These are phyloP conservation scores for Rhodotorula toruloides DNA, from an alignment of 768 basidiomycete genomes.

Conservation along the genomic window DNA sequence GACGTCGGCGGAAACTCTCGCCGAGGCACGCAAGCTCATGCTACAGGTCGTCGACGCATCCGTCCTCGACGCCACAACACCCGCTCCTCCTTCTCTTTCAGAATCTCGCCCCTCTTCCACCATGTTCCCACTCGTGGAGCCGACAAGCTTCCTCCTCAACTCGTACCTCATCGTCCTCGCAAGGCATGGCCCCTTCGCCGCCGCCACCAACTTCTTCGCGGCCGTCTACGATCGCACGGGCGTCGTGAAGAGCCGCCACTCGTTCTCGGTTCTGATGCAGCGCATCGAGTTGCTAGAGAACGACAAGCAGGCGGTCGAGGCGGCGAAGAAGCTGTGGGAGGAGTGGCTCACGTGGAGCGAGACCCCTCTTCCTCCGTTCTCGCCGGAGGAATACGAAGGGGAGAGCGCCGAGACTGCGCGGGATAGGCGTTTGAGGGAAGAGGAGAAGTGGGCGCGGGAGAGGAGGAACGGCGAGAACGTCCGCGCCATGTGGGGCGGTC, in stretches of 20 bases:
- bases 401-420: background rate
- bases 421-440: background rate
- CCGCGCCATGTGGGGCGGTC: constrained; percentile 29
- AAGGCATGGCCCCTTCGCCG: constrained; percentile 55
- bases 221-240: constrained; percentile 52
- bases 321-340: constrained; percentile 62
- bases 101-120: background rate
- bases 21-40: constrained; percentile 34
- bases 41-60: constrained; percentile 13
- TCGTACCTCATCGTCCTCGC: constrained; percentile 77
- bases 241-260: constrained; percentile 54
- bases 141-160: constrained; percentile 64
- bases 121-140: constrained; percentile 50
- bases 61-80: background rate
- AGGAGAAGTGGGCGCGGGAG: constrained; percentile 8
- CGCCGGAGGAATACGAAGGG: background rate
- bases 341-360: constrained; percentile 53
- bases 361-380: background rate
- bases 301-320: constrained; percentile 54
- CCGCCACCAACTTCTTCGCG: constrained; percentile 54
- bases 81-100: background rate
- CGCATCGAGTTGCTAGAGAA: constrained; percentile 54
- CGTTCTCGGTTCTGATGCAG: constrained; percentile 65
- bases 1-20: constrained; percentile 21
- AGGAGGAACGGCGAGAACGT: constrained; percentile 20